Evolutionary conservation across 371 early-diverging fungal species (phyloP).

Genomic region (Mucor plumbeus): DNA sequence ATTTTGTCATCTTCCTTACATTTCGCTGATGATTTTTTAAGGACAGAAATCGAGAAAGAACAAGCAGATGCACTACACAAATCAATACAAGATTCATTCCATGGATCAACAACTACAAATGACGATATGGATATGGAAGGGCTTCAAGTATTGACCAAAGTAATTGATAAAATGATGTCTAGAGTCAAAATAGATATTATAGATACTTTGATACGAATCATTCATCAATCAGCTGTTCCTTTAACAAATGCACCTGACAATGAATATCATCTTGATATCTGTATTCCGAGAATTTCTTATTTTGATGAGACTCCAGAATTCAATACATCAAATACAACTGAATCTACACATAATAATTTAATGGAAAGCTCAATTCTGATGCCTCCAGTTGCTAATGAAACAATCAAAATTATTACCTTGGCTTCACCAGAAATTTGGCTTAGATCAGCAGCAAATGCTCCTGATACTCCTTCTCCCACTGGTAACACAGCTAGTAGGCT

Average conservation of each 20-base stretch:
- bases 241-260: constrained; percentile 13
- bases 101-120: constrained; percentile 17
- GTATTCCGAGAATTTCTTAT: constrained; percentile 60
- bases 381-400: constrained; percentile 40
- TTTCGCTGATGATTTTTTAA: constrained; percentile 87
- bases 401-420: constrained; percentile 48
- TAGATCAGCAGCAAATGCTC: constrained; percentile 16
- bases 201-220: constrained; percentile 60
- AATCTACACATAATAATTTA: constrained; percentile 10
- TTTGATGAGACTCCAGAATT: constrained; percentile 69
- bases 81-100: constrained; percentile 62
- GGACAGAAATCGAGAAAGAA: constrained; percentile 63
- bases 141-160: constrained; percentile 65
- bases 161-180: constrained; percentile 76
- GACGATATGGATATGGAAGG: constrained; percentile 60
- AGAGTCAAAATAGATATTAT: constrained; percentile 61
- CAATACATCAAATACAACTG: constrained; percentile 16
- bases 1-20: constrained; percentile 84
- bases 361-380: constrained; percentile 51
- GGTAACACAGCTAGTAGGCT: neutral
- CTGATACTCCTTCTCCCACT: neutral
- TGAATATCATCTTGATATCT: constrained; percentile 63
- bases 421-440: constrained; percentile 49
- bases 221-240: constrained; percentile 53
- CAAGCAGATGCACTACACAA: constrained; percentile 61